These are phyloP conservation scores for Phytophthora europaea DNA, from an alignment of 352 stramenopile genomes.

Conservation along the genomic window DNA sequence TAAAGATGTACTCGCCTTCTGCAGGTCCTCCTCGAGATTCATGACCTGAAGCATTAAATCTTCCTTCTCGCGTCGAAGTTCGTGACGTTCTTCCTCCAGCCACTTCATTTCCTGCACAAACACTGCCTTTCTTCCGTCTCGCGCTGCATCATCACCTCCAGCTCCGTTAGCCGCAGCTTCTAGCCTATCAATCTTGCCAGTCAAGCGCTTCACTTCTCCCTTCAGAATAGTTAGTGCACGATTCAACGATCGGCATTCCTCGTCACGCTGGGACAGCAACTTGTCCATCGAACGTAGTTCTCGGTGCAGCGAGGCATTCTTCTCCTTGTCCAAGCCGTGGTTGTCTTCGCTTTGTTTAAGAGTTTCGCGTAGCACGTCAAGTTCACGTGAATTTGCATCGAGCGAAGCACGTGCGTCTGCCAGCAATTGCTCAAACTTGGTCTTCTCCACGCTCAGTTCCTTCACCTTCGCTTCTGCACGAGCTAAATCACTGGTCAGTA, in stretches of 20 bases:
- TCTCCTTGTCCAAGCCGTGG: slow-evolving; percentile 65
- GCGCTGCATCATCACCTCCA: slow-evolving; percentile 16
- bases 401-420: slow-evolving; percentile 49
- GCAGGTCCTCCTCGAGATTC: slow-evolving; percentile 66
- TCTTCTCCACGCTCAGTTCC: slow-evolving; percentile 46
- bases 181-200: slow-evolving; percentile 42
- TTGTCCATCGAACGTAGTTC: slow-evolving; percentile 82
- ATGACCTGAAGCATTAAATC: slow-evolving; percentile 65
- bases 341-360: slow-evolving; percentile 71
- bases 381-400: slow-evolving; percentile 54
- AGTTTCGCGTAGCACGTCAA: slow-evolving; percentile 66
- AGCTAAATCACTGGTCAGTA: slow-evolving; percentile 66
- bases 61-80: slow-evolving; percentile 66
- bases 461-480: slow-evolving; percentile 67
- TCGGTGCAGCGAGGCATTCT: slow-evolving; percentile 75
- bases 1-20: slow-evolving; percentile 47
- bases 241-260: slow-evolving; percentile 75
- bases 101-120: slow-evolving; percentile 79
- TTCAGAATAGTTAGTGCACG: slow-evolving; percentile 64
- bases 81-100: slow-evolving; percentile 73
- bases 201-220: slow-evolving; percentile 65
- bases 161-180: slow-evolving; percentile 18
- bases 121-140: slow-evolving; percentile 38
- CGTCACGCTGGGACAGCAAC: slow-evolving; percentile 69
- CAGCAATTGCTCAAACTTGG: slow-evolving; percentile 57